Evolutionary conservation across 106 monocot genomes (phyloP), one percentile per base, ranked within the genome.

Genomic region (Agapanthus africanus): DNA sequence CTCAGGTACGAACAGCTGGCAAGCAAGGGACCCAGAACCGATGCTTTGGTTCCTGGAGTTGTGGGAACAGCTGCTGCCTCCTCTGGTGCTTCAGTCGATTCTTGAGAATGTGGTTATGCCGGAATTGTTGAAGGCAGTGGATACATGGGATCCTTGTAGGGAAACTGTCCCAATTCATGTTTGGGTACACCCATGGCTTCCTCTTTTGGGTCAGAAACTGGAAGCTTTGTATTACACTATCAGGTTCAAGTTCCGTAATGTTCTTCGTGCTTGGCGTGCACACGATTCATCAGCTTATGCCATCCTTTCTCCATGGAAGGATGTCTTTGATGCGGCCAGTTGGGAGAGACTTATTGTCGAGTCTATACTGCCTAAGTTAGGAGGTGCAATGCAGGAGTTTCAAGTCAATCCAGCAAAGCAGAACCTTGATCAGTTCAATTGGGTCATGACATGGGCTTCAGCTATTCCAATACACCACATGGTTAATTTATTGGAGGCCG

Each of bases 181-280:
- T 10, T 95, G 95, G 95, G 61, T 95, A 5, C 88, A 91, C 57
- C 95, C 88, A 18, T 95, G 95, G 95, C 77, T 95, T 23, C 85
- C 91, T 21, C 65, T 88, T 49, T 79, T 95, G 35, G 82, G 88
- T 7, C 85, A 88, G 77, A 88, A 84, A 39, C 66, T 95, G 44
- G 91, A 91, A 30, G 35, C 67, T 18, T 64, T 95, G n/a, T 88
- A 91, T 50, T 79, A 84, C 15, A 88, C 81, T 1, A 95, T 95
- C 54, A 73, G 81, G 11, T 79, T 71, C 61, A 95, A 95, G 39
- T 66, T 95, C 30, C 88, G 91, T 23, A 83, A 57, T 63, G 95
- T 84, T 70, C 82, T 95, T 54, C 82, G 78, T 66, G 86, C 73
- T 4, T 95, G 95, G 95, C 95, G 82, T 65, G 76, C 91, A 9